A percentile compares a stretch with the other conserved stretches of the same genome.
Evolutionary conservation across 176 grass and related monocot genomes (phyloP).

Genomic region (Oryza meridionalis): DNA sequence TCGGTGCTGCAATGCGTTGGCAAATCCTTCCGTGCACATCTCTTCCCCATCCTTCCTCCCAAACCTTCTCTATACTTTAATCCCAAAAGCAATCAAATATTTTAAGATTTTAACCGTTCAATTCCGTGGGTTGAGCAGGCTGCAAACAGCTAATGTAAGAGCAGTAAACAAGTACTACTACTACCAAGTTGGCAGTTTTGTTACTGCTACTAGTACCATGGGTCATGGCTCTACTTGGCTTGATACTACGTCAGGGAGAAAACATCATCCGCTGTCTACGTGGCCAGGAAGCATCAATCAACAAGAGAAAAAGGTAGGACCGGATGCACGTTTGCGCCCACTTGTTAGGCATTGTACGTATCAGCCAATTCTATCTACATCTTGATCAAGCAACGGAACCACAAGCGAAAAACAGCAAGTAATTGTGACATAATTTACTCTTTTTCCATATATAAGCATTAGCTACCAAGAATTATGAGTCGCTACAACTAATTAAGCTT

Average conservation of each 20-base stretch:
- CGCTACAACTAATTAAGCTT: slow-evolving; percentile 50
- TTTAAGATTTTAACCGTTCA: slow-evolving; percentile 23
- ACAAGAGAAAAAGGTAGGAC: slow-evolving; percentile 37
- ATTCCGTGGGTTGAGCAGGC: not conserved
- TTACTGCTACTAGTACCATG: not conserved
- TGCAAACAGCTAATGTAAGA: slow-evolving; percentile 16
- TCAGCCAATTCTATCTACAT: not conserved
- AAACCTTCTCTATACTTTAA: not conserved
- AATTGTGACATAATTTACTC: slow-evolving; percentile 44
- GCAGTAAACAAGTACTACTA: not conserved
- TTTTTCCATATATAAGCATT: slow-evolving; percentile 61
- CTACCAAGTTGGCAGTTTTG: slow-evolving; percentile 36
- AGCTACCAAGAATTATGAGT: slow-evolving; percentile 56
- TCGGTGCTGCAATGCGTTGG: slow-evolving; percentile 19
- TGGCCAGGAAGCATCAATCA: slow-evolving; percentile 45
- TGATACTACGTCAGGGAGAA: slow-evolving; percentile 19
- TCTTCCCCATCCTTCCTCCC: not conserved
- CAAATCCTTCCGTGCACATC: slow-evolving; percentile 45
- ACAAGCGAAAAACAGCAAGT: not conserved
- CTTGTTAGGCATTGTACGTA: slow-evolving; percentile 32
- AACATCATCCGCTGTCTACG: slow-evolving; percentile 29
- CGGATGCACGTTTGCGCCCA: slow-evolving; percentile 40
- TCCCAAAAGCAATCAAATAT: not conserved
- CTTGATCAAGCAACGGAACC: slow-evolving; percentile 10
- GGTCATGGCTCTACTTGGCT: not conserved